Evolutionary conservation across 805 yeast genomes (phyloP).

Genomic region (Saturnispora serradocipensis): DNA sequence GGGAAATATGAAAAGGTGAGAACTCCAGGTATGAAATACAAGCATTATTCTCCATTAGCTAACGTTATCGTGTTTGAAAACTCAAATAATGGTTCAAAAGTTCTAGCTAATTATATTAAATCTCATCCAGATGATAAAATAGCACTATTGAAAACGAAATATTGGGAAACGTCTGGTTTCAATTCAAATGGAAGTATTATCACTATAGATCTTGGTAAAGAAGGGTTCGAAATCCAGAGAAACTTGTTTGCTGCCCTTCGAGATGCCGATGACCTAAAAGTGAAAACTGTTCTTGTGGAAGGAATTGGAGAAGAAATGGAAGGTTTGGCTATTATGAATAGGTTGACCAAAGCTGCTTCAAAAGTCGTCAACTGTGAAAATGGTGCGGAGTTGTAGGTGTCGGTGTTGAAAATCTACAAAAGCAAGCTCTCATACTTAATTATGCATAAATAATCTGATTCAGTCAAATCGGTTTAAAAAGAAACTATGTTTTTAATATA

Average conservation of each 20-base stretch:
- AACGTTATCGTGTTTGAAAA: conserved; percentile 59
- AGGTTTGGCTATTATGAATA: conserved; percentile 92
- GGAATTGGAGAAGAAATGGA: conserved; percentile 68
- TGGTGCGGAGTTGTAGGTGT: neutral
- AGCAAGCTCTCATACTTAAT: no score
- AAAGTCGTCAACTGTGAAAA: conserved; percentile 22
- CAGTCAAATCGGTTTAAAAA: neutral
- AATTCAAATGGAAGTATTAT: conserved; percentile 2
- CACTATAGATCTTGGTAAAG: conserved; percentile 30
- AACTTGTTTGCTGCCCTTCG: conserved; percentile 67
- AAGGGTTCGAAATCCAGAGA: conserved; percentile 57
- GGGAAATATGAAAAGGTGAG: conserved; percentile 59
- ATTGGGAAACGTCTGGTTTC: conserved; percentile 24
- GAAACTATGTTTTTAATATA: neutral
- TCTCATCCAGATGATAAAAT: conserved; percentile 24
- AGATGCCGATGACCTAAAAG: conserved; percentile 54
- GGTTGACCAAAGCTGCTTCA: conserved; percentile 76
- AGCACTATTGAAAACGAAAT: conserved; percentile 42
- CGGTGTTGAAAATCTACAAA: no score
- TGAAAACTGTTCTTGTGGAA: conserved; percentile 72
- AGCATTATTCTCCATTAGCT: conserved; percentile 89
- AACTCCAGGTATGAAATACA: conserved; percentile 97
- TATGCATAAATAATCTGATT: neutral
- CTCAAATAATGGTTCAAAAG: conserved; percentile 34
- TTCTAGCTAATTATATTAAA: conserved; percentile 22